Base-by-base conservation (phyloP, 257 asterid genomes). In the Fraxinus americana region DNA sequence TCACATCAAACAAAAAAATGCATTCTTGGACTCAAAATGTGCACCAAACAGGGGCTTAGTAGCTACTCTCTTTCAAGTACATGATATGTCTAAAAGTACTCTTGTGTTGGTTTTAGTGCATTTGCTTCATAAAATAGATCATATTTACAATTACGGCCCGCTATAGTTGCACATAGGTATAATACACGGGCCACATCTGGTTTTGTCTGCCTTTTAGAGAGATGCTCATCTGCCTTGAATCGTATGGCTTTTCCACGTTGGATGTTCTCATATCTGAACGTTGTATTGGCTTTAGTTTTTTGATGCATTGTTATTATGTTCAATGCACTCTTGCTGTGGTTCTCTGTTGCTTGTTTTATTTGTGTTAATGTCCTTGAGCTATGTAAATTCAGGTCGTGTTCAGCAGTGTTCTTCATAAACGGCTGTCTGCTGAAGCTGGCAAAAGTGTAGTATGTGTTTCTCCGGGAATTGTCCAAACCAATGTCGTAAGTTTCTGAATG, bases 391-490 rank as follows among this genome's bases (percentile, higher is more conserved):
- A 96, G 99, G 76, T 96, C 77, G 91, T 93, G 98, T 93, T 92
- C 87, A 92, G 98, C 87, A 93, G 96, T 81, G 84, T 92, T 80
- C 96, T 96, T 75, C 94, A 93, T 61, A 96, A 96, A 86, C 87
- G 91, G 77, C 78, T 96, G 82, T 97, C 99, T 68, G 86, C 91
- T 73, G 98, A 96, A 93, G 83, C 97, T 79, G 98, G 98, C 78
- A 87, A 93, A 84, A 90, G 90, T 78, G 85, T 91, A 70, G 85
- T 83, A 21, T 96, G 99, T 80, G 96, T 87, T 75, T 93, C 98
- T 43, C 98, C 99, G 35, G 99, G 99, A 84, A 83, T 96, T 77
- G 99, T 93, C 77, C 97, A 92, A 70, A 93, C 99, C 74, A 96
- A 96, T 84, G 98, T 96, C 65, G 99, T 96, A 91, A 91, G 97